Percentiles rank a stretch among this genome's conserved stretches.
Evolutionary conservation across 176 grass and related monocot genomes (phyloP).

Genomic region (Oryza longistaminata): DNA sequence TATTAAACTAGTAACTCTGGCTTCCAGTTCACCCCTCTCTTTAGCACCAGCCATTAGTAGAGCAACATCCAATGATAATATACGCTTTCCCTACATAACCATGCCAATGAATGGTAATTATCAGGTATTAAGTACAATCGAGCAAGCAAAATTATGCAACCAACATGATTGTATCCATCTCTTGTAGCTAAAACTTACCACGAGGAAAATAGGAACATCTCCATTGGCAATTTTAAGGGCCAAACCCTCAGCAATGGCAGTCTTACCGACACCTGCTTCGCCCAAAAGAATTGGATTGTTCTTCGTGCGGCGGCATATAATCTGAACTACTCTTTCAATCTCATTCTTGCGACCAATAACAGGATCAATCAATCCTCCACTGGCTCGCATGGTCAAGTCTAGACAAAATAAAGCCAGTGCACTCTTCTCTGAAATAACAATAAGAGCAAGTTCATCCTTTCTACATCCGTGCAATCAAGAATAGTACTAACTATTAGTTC

Average conservation of each 20-base stretch:
- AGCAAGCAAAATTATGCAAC: background rate
- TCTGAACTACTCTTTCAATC: slow-evolving; percentile 92
- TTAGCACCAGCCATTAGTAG: slow-evolving; percentile 95
- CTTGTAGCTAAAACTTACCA: slow-evolving; percentile 31
- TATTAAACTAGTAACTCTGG: slow-evolving; percentile 86
- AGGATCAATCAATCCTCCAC: slow-evolving; percentile 89
- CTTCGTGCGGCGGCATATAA: slow-evolving; percentile 93
- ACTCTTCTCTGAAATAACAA: slow-evolving; percentile 70
- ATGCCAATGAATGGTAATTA: slow-evolving; percentile 4
- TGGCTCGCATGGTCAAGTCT: slow-evolving; percentile 81
- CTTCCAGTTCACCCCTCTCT: slow-evolving; percentile 92
- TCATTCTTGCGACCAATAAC: slow-evolving; percentile 83
- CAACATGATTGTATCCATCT: background rate
- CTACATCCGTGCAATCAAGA: background rate
- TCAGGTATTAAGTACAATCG: background rate
- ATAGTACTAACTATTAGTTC: slow-evolving; percentile 22
- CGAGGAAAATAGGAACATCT: slow-evolving; percentile 81
- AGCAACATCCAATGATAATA: slow-evolving; percentile 93
- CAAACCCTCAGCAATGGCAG: slow-evolving; percentile 91
- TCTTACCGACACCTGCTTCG: slow-evolving; percentile 98
- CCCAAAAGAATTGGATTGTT: slow-evolving; percentile 98
- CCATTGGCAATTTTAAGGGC: slow-evolving; percentile 76
- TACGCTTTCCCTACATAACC: slow-evolving; percentile 66
- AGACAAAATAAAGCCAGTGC: slow-evolving; percentile 84
- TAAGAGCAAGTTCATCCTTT: slow-evolving; percentile 12